phyloP scores from a whole-genome alignment of 345 rosid genomes.

The Excoecaria agallocha region DNA sequence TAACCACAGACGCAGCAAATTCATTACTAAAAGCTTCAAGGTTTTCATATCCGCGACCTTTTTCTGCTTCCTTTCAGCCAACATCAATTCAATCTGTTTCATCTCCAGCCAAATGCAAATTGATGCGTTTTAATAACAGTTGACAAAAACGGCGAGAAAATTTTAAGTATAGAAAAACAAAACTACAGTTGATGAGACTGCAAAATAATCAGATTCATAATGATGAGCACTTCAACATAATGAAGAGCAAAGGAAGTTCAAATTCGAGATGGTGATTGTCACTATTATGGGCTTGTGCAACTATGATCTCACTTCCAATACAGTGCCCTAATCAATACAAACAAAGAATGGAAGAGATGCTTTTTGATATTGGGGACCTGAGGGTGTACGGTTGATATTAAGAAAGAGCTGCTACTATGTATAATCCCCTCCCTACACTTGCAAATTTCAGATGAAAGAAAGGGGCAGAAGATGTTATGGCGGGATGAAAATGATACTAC shows the following conservation, averaged over 20 bases:
- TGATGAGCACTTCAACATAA: not conserved
- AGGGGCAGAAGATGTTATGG: not conserved
- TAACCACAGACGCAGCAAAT: not conserved
- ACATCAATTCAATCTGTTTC: constrained; percentile 13
- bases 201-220: not conserved
- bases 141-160: not conserved
- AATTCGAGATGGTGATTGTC: constrained; percentile 6
- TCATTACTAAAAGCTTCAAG: too few species aligned
- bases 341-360: constrained; percentile 5
- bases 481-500: constrained; percentile 7
- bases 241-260: not conserved
- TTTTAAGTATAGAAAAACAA: not conserved
- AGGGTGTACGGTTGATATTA: constrained; percentile 24
- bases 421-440: constrained; percentile 20
- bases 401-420: not conserved
- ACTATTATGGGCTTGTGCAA: constrained; percentile 9
- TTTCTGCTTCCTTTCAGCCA: not conserved
- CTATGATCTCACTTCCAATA: constrained; percentile 8
- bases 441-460: not conserved
- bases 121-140: not conserved
- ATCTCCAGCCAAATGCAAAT: constrained; percentile 6
- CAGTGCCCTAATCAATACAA: not conserved
- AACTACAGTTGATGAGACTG: not conserved
- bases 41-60: not conserved
- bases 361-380: constrained; percentile 6